Evolutionary conservation across 2,329 filamentous ascomycete genomes (phyloP), one percentile per base, ranked within the genome.

Genomic region (Aspergillus brunneoviolaceus): DNA sequence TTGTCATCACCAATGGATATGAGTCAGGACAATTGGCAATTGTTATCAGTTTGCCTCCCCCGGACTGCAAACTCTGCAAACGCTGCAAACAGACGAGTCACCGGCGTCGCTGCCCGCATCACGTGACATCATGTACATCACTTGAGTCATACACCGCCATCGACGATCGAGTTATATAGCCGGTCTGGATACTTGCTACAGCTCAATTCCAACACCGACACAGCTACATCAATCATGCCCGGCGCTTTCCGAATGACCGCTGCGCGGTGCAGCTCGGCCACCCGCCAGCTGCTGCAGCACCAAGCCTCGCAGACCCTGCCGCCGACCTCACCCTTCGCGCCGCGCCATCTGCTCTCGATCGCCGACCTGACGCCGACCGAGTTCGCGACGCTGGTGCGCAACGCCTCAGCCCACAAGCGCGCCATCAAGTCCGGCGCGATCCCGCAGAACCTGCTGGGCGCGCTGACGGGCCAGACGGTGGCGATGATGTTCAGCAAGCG

Each of bases 401-500:
- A 94, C 86, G 94, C 92, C 54, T 83, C 86, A 25, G 78, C 84
- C 49, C 86, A 91, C 80, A 98, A 98, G 77, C 77, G 85, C 57
- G 82, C 86, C 58, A 86, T 94, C 80, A 96, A 96, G 76, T 85
- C 86, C 21, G 85, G 86, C 50, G 80, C 84, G 57, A 78, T 85
- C 51, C 86, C 89, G 3, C 74, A 80, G 54, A 79, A 82, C 49
- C 79, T 96, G 57, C 79, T 83, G 57, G 82, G 83, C 47, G 81
- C 85, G 11, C 79, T 99, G 63, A 78, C 84, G 0, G 90, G 91
- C 55, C 87, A 91, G 76, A 93, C 92, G 0, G 86, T 99, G 33
- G 94, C 95, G 66, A 89, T 99, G 87, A 91, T 96, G 83, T 99
- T 99, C 82, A 96, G 85, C 83, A 99, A 99, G 81, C 88, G 93